Conservation (phyloP, 2,329 filamentous ascomycete genomes). For the Ramularia endophylla region DNA sequence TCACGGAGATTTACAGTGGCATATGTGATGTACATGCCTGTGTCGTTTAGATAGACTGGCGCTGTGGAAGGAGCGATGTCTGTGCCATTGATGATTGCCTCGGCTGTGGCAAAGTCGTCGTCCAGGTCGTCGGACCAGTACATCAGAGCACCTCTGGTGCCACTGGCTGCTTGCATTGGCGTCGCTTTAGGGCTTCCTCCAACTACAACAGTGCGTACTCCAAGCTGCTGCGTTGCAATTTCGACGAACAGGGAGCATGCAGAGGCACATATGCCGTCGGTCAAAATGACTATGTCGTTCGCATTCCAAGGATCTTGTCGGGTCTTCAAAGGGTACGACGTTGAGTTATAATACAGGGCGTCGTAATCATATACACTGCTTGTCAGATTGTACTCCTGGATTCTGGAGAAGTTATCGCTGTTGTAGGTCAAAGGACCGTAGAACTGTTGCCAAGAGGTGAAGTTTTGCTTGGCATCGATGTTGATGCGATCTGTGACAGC, state of each 20-base stretch:
- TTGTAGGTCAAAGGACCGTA: slow-evolving; percentile 21
- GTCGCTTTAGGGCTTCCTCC: slow-evolving; percentile 23
- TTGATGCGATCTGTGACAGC: slow-evolving; percentile 22
- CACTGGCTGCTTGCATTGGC: slow-evolving; percentile 26
- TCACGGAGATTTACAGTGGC: slow-evolving; percentile 34
- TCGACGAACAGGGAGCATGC: slow-evolving; percentile 27
- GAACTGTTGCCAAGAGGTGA: slow-evolving; percentile 26
- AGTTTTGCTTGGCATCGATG: slow-evolving; percentile 21
- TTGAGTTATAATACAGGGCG: too few species aligned
- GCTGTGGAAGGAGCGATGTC: too few species aligned
- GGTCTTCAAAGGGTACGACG: too few species aligned
- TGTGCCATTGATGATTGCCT: slow-evolving; percentile 9
- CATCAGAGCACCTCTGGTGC: slow-evolving; percentile 17
- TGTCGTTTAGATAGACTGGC: slow-evolving; percentile 3
- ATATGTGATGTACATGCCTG: slow-evolving; percentile 24
- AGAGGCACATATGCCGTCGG: slow-evolving; percentile 25
- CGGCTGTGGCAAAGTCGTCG: slow-evolving; percentile 19
- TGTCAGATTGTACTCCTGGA: slow-evolving; percentile 22
- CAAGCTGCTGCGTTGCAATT: slow-evolving; percentile 26
- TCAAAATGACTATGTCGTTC: slow-evolving; percentile 18
- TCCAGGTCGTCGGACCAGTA: slow-evolving; percentile 17
- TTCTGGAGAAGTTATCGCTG: slow-evolving; percentile 18
- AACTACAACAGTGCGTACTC: slow-evolving; percentile 24
- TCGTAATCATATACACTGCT: too few species aligned
- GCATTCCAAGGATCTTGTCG: too few species aligned